Conservation (phyloP, 192 early-diverging fungal species). For the Diversispora epigaea region DNA sequence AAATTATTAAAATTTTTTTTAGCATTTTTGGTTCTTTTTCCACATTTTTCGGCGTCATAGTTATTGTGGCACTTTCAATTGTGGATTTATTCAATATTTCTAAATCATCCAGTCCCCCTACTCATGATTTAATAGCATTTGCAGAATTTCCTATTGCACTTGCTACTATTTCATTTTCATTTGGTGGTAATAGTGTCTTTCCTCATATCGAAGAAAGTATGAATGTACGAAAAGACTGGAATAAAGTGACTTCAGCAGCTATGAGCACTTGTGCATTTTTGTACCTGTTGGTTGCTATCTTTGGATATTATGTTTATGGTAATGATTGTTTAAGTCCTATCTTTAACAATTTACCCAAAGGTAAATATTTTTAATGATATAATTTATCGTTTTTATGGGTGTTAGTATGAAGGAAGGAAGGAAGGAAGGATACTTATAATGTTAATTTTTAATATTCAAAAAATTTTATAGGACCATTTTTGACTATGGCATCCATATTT, state of each 20-base stretch:
- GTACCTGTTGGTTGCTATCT: constrained; percentile 66
- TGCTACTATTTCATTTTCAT: constrained; percentile 80
- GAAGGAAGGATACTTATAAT: neutral
- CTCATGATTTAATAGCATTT: constrained; percentile 58
- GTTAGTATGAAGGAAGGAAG: neutral
- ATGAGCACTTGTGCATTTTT: constrained; percentile 66
- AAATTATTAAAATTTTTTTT: constrained; percentile 32
- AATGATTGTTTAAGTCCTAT: constrained; percentile 66
- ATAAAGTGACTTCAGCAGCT: constrained; percentile 61
- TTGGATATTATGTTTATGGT: constrained; percentile 78
- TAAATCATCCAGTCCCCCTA: constrained; percentile 34
- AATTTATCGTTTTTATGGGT: neutral
- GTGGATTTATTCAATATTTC: constrained; percentile 42
- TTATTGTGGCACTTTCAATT: constrained; percentile 65
- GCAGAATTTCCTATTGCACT: constrained; percentile 73
- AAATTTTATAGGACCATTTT: neutral
- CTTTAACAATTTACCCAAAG: constrained; percentile 66
- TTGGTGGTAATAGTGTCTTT: constrained; percentile 80
- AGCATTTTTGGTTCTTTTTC: constrained; percentile 75
- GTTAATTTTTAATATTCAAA: neutral
- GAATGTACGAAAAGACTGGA: constrained; percentile 67
- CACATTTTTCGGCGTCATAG: constrained; percentile 67
- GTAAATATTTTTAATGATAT: constrained; percentile 27
- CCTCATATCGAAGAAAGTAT: constrained; percentile 84
- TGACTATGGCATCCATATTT: constrained; percentile 49